A percentile compares a stretch with the other conserved stretches of the same genome.
These are phyloP conservation scores for Pyronema domesticum DNA, from an alignment of 495 filamentous ascomycete species.

Conservation along the genomic window DNA sequence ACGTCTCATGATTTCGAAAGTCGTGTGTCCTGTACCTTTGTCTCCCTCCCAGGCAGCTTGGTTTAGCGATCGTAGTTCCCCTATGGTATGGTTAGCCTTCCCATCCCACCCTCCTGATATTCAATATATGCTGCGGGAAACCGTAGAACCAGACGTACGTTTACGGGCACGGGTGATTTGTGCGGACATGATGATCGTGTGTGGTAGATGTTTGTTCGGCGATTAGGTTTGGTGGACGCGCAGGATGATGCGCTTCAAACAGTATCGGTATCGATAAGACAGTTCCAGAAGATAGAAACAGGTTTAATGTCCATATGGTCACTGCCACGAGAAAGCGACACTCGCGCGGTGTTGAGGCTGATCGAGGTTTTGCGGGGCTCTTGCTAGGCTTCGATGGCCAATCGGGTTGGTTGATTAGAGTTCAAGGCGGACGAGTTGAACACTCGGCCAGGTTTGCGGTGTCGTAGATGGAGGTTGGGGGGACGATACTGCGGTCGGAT, in stretches of 20 bases:
- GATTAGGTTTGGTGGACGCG: not conserved
- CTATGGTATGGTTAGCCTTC: slow-evolving; percentile 28
- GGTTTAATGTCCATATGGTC: slow-evolving; percentile 3
- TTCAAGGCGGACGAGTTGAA: too few species aligned
- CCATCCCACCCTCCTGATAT: not conserved
- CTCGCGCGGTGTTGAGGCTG: slow-evolving; percentile 1
- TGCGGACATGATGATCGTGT: not conserved
- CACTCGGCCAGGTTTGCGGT: too few species aligned
- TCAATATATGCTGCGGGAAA: not conserved
- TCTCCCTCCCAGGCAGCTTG: slow-evolving; percentile 74
- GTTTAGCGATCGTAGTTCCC: slow-evolving; percentile 79
- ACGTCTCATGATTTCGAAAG: slow-evolving; percentile 8
- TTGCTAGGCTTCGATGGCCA: too few species aligned
- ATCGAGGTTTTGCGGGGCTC: too few species aligned
- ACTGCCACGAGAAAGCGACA: not conserved
- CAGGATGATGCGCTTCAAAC: slow-evolving; percentile 1
- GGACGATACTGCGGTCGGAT: too few species aligned
- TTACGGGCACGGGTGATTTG: slow-evolving; percentile 22
- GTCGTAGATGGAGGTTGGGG: too few species aligned
- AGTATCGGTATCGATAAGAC: slow-evolving; percentile 1
- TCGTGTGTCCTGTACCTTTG: slow-evolving; percentile 37
- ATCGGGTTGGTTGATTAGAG: too few species aligned
- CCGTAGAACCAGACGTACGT: slow-evolving; percentile 8
- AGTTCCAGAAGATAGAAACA: not conserved
- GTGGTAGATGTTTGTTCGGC: not conserved